These are phyloP conservation scores for Crucihimalaya himalaica DNA, from an alignment of 345 rosid genomes.

Conservation along the genomic window DNA sequence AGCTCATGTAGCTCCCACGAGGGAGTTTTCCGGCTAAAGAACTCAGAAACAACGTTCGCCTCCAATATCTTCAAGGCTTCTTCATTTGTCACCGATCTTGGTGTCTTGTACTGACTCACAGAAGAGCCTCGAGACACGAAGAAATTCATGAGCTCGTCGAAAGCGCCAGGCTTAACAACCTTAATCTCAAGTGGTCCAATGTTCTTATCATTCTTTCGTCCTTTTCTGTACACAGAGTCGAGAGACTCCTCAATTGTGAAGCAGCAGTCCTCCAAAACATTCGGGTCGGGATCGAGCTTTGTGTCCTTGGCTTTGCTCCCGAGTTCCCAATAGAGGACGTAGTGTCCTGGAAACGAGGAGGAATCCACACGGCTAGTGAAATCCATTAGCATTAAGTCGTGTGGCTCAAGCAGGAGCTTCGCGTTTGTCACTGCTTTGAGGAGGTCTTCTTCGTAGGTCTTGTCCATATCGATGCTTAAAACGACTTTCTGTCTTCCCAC, in stretches of 20 bases:
- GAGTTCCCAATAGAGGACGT: slow-evolving; percentile 89
- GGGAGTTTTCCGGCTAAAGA: slow-evolving; percentile 59
- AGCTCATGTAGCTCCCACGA: slow-evolving; percentile 49
- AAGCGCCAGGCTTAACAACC: slow-evolving; percentile 65
- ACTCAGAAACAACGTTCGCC: slow-evolving; percentile 54
- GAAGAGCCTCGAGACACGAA: slow-evolving; percentile 81
- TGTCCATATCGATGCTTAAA: slow-evolving; percentile 79
- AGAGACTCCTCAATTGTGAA: slow-evolving; percentile 64
- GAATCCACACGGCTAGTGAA: slow-evolving; percentile 81
- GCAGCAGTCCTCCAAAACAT: slow-evolving; percentile 71
- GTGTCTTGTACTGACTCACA: slow-evolving; percentile 89
- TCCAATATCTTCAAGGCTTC: slow-evolving; percentile 60
- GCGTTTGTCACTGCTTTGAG: slow-evolving; percentile 71
- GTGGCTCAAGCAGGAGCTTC: slow-evolving; percentile 53
- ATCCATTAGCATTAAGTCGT: slow-evolving; percentile 65
- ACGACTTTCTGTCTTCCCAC: slow-evolving; percentile 76
- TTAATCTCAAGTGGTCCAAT: slow-evolving; percentile 84
- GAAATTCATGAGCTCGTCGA: slow-evolving; percentile 76
- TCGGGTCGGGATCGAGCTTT: slow-evolving; percentile 38
- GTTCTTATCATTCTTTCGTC: slow-evolving; percentile 61
- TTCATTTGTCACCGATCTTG: slow-evolving; percentile 68
- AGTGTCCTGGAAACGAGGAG: slow-evolving; percentile 74
- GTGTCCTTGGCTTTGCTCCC: slow-evolving; percentile 35
- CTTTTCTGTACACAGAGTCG: slow-evolving; percentile 76
- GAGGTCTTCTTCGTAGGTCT: slow-evolving; percentile 85